Percentiles rank a stretch among this genome's conserved stretches.
Conservation (phyloP, 352 stramenopile genomes). For the Globisporangium parvum region DNA sequence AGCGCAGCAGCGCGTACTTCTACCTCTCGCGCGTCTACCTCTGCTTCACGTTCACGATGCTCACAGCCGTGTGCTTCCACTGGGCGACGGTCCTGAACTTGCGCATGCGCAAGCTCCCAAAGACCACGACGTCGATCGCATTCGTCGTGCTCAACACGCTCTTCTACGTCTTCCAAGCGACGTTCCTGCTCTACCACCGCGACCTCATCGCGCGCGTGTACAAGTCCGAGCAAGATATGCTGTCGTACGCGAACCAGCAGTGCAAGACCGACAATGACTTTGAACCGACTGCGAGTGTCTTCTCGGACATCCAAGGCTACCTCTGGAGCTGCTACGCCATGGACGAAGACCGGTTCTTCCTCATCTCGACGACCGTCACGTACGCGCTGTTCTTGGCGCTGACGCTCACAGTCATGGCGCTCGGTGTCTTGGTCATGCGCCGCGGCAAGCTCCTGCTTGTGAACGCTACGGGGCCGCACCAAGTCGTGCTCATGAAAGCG, state of each 20-base stretch:
- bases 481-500: slow-evolving; percentile 80
- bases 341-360: slow-evolving; percentile 68
- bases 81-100: slow-evolving; percentile 82
- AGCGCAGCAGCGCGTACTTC: slow-evolving; percentile 65
- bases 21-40: slow-evolving; percentile 75
- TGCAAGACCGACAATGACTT: slow-evolving; percentile 47
- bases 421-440: slow-evolving; percentile 85
- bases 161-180: slow-evolving; percentile 79
- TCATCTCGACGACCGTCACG: slow-evolving; percentile 75
- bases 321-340: slow-evolving; percentile 75
- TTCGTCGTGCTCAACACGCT: slow-evolving; percentile 69
- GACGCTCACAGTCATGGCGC: slow-evolving; percentile 71
- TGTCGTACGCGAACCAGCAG: slow-evolving; percentile 72
- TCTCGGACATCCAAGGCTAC: slow-evolving; percentile 84
- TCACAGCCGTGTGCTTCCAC: slow-evolving; percentile 83
- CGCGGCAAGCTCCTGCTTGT: slow-evolving; percentile 67
- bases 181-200: slow-evolving; percentile 61
- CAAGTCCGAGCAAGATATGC: slow-evolving; percentile 52
- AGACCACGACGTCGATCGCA: slow-evolving; percentile 50
- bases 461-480: slow-evolving; percentile 62
- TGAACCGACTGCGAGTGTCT: slow-evolving; percentile 57
- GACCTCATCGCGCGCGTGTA: slow-evolving; percentile 73
- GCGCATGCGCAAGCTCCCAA: slow-evolving; percentile 67
- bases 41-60: slow-evolving; percentile 88
- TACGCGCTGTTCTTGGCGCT: slow-evolving; percentile 73